Evolutionary conservation across 345 rosid genomes (phyloP).

Genomic region (Linum lewisii): DNA sequence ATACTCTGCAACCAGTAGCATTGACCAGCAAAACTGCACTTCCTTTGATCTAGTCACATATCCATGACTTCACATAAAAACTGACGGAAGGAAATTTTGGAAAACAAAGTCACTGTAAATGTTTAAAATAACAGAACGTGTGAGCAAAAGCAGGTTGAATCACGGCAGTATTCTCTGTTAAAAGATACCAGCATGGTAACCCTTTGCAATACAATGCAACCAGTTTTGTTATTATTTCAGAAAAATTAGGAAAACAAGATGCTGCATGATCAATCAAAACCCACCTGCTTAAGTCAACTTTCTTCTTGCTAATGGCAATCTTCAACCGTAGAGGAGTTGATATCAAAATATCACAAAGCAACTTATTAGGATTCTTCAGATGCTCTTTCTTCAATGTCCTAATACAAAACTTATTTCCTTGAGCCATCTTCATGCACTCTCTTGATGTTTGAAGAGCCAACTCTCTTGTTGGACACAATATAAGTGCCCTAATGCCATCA

Average conservation of each 20-base stretch:
- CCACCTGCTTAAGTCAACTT: slow-evolving; percentile 79
- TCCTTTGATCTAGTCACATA: too few species aligned
- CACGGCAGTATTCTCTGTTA: background rate
- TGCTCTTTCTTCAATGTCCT: slow-evolving; percentile 78
- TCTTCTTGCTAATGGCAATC: slow-evolving; percentile 55
- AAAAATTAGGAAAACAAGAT: background rate
- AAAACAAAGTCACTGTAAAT: background rate
- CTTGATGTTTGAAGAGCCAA: slow-evolving; percentile 82
- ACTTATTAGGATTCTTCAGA: slow-evolving; percentile 47
- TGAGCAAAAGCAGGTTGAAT: background rate
- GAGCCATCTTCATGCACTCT: slow-evolving; percentile 80
- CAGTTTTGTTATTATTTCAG: background rate
- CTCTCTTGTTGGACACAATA: slow-evolving; percentile 86
- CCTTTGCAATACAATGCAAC: background rate
- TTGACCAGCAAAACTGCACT: too few species aligned
- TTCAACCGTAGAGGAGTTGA: slow-evolving; percentile 74
- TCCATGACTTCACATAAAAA: background rate
- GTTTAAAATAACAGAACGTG: background rate
- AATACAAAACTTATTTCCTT: slow-evolving; percentile 57
- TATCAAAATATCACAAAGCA: slow-evolving; percentile 68
- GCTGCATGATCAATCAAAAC: slow-evolving; percentile 15
- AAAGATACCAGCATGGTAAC: background rate
- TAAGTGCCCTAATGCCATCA: slow-evolving; percentile 73
- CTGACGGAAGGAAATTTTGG: background rate
- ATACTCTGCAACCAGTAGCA: too few species aligned